Percentiles rank a stretch among this genome's conserved stretches.
phyloP scores from a whole-genome alignment of 306 rosid species.

The Cyamopsis tetragonoloba region DNA sequence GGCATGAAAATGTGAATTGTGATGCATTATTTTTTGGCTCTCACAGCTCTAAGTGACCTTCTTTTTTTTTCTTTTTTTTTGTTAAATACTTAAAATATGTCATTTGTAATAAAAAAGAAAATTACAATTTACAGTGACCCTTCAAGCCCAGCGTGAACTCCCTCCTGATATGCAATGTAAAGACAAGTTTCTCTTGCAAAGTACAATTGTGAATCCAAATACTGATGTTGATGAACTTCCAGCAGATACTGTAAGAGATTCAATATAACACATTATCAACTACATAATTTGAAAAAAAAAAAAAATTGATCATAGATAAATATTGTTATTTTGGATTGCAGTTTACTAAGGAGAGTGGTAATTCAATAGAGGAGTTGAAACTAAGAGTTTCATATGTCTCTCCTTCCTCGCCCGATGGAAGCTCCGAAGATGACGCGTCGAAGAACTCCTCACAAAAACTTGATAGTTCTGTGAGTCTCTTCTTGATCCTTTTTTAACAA shows the following conservation, averaged over 20 bases:
- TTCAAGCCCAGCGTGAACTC: constrained; percentile 84
- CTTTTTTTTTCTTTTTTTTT: neutral
- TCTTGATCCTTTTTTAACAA: too few species aligned
- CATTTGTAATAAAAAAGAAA: too few species aligned
- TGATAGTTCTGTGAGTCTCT: constrained; percentile 63
- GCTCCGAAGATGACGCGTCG: constrained; percentile 56
- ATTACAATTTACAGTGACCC: constrained; percentile 97
- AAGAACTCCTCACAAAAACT: constrained; percentile 42
- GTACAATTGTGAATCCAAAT: constrained; percentile 65
- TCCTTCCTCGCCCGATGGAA: constrained; percentile 44
- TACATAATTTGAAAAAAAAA: constrained; percentile 1
- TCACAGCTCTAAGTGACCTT: neutral
- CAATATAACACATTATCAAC: constrained; percentile 19
- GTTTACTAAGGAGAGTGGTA: constrained; percentile 86
- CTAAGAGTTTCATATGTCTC: constrained; percentile 64
- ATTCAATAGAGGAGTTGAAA: constrained; percentile 75
- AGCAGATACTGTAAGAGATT: constrained; percentile 60
- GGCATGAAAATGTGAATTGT: too few species aligned
- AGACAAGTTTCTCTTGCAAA: constrained; percentile 94
- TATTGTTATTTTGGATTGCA: constrained; percentile 33
- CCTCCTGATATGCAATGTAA: constrained; percentile 86
- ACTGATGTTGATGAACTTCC: constrained; percentile 80
- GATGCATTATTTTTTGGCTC: neutral
- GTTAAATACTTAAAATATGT: too few species aligned
- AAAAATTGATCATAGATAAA: neutral